Conservation (phyloP, 345 rosid genomes). For the Citrus sp. region DNA sequence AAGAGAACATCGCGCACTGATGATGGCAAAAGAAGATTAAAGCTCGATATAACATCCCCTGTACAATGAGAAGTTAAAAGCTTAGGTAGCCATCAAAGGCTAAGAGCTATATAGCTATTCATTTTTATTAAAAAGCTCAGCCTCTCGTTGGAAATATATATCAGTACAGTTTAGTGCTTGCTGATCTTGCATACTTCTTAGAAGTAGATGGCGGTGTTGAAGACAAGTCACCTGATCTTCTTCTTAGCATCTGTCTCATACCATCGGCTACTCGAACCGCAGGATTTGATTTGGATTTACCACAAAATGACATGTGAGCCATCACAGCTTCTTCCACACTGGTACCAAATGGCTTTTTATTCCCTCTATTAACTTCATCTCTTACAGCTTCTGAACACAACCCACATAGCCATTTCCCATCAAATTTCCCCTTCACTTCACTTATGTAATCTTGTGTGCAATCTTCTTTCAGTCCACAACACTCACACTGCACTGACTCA, state of each 20-base stretch:
- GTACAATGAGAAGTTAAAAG: not conserved
- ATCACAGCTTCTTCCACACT: constrained; percentile 74
- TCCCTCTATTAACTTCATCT: constrained; percentile 61
- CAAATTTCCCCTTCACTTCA: constrained; percentile 69
- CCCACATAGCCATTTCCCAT: constrained; percentile 95
- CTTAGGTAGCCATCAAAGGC: not conserved
- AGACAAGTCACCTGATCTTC: constrained; percentile 68
- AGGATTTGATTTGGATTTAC: constrained; percentile 78
- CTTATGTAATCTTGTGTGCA: constrained; percentile 80
- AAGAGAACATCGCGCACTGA: not conserved
- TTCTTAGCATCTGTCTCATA: constrained; percentile 90
- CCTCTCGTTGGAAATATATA: not conserved
- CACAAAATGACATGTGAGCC: constrained; percentile 92
- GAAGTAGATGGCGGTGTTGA: constrained; percentile 45
- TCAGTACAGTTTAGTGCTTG: constrained; percentile 49
- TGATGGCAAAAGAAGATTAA: too few relatives aligned
- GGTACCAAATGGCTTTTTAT: constrained; percentile 27
- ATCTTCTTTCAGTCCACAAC: constrained; percentile 90
- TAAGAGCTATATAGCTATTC: not conserved
- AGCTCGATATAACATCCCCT: not conserved
- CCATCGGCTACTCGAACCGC: constrained; percentile 91
- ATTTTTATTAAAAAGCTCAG: not conserved
- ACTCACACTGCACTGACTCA: constrained; percentile 78
- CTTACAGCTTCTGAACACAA: constrained; percentile 90
- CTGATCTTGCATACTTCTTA: constrained; percentile 68